A percentile compares a stretch with the other conserved stretches of the same genome.
Evolutionary conservation across 2,329 filamentous ascomycete species (phyloP).

Genomic region (Grosmannia penicillata): DNA sequence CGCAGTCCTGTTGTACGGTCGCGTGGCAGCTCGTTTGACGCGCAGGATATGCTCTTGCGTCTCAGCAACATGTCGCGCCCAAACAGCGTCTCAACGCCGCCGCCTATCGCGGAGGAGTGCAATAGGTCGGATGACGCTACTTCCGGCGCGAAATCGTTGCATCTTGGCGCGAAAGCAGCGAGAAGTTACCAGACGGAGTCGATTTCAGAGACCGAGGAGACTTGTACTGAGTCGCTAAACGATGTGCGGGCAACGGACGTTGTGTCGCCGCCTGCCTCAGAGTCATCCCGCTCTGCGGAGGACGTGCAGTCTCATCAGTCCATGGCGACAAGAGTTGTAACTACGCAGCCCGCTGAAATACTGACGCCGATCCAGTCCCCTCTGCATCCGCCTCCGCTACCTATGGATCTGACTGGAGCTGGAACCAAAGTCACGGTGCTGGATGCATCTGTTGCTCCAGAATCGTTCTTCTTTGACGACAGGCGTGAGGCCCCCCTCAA

Average conservation of each 20-base stretch:
- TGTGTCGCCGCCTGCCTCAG: slow-evolving; percentile 1
- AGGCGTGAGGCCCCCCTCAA: slow-evolving; percentile 20
- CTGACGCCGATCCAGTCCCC: slow-evolving; percentile 5
- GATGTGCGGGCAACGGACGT: slow-evolving; percentile 3
- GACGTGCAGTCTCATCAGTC: slow-evolving; percentile 6
- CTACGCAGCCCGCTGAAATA: slow-evolving; percentile 10
- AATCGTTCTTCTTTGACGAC: slow-evolving; percentile 19
- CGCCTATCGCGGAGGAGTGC: slow-evolving; percentile 25
- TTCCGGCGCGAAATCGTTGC: slow-evolving; percentile 1
- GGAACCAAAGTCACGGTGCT: slow-evolving; percentile 21
- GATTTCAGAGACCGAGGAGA: slow-evolving; percentile 31
- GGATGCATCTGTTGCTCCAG: slow-evolving; percentile 16
- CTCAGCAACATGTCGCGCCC: slow-evolving; percentile 24
- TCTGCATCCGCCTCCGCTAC: slow-evolving; percentile 6
- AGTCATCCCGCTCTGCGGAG: slow-evolving; percentile 5
- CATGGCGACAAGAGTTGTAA: slow-evolving; percentile 11
- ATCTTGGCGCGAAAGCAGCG: slow-evolving; percentile 1
- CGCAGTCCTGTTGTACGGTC: slow-evolving; percentile 33
- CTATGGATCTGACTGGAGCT: slow-evolving; percentile 7
- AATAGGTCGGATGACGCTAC: slow-evolving; percentile 12
- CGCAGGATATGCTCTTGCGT: slow-evolving; percentile 21
- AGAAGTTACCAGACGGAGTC: slow-evolving; percentile 14
- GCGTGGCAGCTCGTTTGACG: slow-evolving; percentile 32
- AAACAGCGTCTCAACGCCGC: slow-evolving; percentile 24
- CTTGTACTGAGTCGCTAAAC: slow-evolving; percentile 8